Evolutionary conservation across 331 rosid species (phyloP).

Genomic region (Malus hybrid): DNA sequence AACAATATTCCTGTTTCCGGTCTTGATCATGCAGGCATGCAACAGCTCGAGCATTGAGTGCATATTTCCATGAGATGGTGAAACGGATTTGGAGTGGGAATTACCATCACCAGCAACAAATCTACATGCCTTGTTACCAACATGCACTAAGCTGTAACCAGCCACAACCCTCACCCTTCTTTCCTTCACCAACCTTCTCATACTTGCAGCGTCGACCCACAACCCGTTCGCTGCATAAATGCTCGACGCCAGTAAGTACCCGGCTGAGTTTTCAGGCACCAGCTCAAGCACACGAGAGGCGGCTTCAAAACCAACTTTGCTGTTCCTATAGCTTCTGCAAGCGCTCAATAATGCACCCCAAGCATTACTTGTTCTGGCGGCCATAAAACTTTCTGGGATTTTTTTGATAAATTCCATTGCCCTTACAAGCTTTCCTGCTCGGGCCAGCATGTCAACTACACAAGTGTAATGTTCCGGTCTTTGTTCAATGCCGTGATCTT

Average conservation of each 20-base stretch:
- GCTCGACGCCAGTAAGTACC: conserved; percentile 33
- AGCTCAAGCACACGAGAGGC: conserved; percentile 20
- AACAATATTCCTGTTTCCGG: background rate
- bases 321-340: conserved; percentile 28
- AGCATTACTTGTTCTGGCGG: conserved; percentile 12
- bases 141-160: conserved; percentile 36
- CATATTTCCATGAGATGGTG: conserved; percentile 9
- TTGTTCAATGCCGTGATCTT: conserved; percentile 23
- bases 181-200: conserved; percentile 33
- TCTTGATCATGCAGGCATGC: conserved; percentile 28
- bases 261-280: conserved; percentile 27
- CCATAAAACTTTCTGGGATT: conserved; percentile 26
- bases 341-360: conserved; percentile 41
- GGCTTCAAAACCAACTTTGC: conserved; percentile 20
- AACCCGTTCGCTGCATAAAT: conserved; percentile 26
- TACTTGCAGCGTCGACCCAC: conserved; percentile 24
- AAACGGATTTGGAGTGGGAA: conserved; percentile 7
- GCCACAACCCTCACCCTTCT: conserved; percentile 32
- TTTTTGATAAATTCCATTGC: conserved; percentile 31
- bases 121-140: conserved; percentile 17
- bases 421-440: conserved; percentile 30
- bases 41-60: conserved; percentile 13
- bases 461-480: conserved; percentile 38
- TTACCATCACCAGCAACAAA: conserved; percentile 35
- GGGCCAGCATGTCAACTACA: conserved; percentile 37